Conservation (phyloP, 2,329 filamentous ascomycete species). For the Trichoderma harzianum region DNA sequence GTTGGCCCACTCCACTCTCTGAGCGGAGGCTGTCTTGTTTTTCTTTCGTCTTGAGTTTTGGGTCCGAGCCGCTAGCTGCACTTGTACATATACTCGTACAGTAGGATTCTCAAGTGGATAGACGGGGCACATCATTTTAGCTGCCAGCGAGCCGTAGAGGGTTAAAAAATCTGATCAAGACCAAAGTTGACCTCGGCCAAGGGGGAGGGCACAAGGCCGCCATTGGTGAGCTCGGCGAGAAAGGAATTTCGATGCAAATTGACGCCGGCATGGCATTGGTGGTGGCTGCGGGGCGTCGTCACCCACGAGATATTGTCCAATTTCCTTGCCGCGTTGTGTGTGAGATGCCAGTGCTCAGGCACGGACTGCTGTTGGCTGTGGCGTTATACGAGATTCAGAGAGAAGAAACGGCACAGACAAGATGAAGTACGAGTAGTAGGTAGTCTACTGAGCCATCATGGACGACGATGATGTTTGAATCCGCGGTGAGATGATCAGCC, state of each 20-base stretch:
- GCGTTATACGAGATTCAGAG: background rate
- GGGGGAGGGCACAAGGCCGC: background rate
- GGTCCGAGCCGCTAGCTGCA: background rate
- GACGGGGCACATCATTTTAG: background rate
- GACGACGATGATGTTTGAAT: background rate
- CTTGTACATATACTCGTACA: background rate
- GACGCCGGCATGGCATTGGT: slow-evolving; percentile 1
- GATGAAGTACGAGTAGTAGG: background rate
- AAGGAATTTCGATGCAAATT: background rate
- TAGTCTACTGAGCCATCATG: background rate
- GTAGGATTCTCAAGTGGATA: background rate
- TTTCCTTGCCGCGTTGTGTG: background rate
- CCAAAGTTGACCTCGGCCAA: background rate
- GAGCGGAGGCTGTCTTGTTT: background rate
- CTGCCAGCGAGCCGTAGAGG: background rate
- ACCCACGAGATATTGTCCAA: slow-evolving; percentile 6
- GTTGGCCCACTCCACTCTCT: background rate
- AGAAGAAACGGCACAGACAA: background rate
- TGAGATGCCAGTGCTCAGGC: background rate
- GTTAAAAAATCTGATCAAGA: background rate
- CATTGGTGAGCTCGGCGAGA: slow-evolving; percentile 1
- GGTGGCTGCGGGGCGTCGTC: slow-evolving; percentile 8
- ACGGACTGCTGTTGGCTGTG: background rate
- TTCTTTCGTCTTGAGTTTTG: background rate
- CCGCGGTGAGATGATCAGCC: background rate